A percentile compares a stretch with the other conserved stretches of the same genome.
These are phyloP conservation scores for Grosmannia penicillata DNA, from an alignment of 2,329 filamentous ascomycete species.

Conservation along the genomic window DNA sequence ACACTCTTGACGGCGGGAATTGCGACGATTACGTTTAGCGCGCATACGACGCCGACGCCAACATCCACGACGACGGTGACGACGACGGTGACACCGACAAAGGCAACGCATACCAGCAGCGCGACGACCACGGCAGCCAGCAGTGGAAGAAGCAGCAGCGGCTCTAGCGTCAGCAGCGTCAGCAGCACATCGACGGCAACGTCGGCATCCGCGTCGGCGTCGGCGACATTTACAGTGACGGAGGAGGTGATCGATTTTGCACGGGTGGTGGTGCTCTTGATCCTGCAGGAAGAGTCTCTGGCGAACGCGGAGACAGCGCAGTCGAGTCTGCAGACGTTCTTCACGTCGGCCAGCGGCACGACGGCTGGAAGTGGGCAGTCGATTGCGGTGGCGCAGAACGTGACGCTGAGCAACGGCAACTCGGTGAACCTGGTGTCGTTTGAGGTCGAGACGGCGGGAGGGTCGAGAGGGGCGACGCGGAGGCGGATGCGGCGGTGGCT, in stretches of 20 bases:
- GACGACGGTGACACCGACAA: conserved; percentile 12
- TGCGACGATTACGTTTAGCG: conserved; percentile 13
- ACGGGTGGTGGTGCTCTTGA: conserved; percentile 44
- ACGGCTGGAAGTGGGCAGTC: conserved; percentile 10
- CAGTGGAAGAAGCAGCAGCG: too few species aligned
- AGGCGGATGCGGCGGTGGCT: too few species aligned
- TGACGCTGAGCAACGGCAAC: conserved; percentile 23
- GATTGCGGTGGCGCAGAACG: conserved; percentile 19
- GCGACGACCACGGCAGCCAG: conserved; percentile 5
- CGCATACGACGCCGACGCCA: conserved; percentile 11
- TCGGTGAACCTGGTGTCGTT: conserved; percentile 36
- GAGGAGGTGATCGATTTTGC: conserved; percentile 48
- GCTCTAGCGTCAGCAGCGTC: conserved; percentile 13
- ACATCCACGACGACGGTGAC: conserved; percentile 13
- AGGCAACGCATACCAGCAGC: conserved; percentile 10
- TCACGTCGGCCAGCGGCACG: conserved; percentile 22
- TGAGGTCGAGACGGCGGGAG: not conserved
- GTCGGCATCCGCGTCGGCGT: conserved; percentile 19
- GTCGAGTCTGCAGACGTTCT: conserved; percentile 36
- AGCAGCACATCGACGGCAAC: conserved; percentile 14
- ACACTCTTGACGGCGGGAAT: conserved; percentile 15
- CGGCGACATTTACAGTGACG: conserved; percentile 31
- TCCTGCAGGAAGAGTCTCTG: conserved; percentile 40
- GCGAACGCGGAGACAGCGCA: conserved; percentile 39
- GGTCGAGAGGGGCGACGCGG: not conserved